These are phyloP conservation scores for Kitagawia praeruptora DNA, from an alignment of 129 eudicot genomes.

Conservation along the genomic window DNA sequence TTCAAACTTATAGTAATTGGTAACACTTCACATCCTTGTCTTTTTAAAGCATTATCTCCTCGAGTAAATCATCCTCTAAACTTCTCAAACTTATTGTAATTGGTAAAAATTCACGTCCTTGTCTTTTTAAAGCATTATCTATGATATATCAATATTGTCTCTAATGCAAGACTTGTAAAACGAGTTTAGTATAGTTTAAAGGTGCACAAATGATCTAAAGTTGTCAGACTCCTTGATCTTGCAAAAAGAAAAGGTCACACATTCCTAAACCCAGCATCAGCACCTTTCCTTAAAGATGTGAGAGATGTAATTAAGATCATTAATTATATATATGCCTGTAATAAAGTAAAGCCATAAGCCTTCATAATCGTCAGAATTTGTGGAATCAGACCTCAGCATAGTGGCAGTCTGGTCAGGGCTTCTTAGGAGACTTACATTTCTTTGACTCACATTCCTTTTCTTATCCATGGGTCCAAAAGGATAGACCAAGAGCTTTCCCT, in stretches of 20 bases:
- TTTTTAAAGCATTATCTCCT: no score
- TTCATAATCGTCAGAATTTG: background rate
- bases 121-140: background rate
- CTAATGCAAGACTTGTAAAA: background rate
- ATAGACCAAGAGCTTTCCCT: background rate
- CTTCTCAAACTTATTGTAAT: background rate
- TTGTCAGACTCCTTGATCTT: background rate
- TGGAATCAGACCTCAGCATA: background rate
- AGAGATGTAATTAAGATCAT: background rate
- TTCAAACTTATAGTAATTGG: background rate
- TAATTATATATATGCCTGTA: background rate
- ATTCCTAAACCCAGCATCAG: background rate
- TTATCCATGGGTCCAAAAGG: background rate
- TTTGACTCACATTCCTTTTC: background rate
- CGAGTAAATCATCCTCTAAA: background rate
- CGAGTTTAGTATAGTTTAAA: background rate
- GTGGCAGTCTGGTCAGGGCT: background rate
- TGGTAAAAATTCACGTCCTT: background rate
- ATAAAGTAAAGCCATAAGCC: background rate
- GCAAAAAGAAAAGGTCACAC: background rate
- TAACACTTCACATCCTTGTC: background rate
- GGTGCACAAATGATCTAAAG: background rate
- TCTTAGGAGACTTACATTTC: background rate
- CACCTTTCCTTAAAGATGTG: background rate
- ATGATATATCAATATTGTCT: background rate